Percentiles rank a stretch among this genome's conserved stretches.
These are phyloP conservation scores for Corniculantispora saksenae DNA, from an alignment of 2,329 filamentous ascomycete species.

Conservation along the genomic window DNA sequence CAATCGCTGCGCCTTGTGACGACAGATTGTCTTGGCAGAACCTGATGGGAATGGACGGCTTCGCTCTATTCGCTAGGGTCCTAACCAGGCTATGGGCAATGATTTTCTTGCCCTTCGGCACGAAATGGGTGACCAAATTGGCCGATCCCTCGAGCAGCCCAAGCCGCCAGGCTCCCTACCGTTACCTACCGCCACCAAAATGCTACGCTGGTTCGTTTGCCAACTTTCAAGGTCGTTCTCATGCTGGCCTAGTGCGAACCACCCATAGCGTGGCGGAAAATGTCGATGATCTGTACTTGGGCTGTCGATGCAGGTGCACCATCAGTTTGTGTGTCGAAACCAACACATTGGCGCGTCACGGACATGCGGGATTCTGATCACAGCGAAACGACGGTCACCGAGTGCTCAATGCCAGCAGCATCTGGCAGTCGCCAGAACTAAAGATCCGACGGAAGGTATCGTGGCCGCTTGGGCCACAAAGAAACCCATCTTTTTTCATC, in stretches of 20 bases:
- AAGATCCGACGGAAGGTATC: neutral
- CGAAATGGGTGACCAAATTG: neutral
- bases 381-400: too few species aligned
- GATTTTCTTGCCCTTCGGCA: neutral
- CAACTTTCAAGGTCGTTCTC: neutral
- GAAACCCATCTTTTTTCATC: neutral
- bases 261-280: neutral
- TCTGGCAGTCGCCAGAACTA: neutral
- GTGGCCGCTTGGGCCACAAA: neutral
- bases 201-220: neutral
- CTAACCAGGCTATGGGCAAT: neutral
- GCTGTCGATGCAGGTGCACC: neutral
- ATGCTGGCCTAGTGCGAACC: neutral
- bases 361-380: neutral
- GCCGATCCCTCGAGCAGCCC: neutral
- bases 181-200: neutral
- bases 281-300: neutral
- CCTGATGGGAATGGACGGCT: neutral
- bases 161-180: neutral
- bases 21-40: neutral
- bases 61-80: neutral
- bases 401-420: neutral
- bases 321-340: neutral
- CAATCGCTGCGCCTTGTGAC: neutral
- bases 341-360: slow-evolving; percentile 1